Evolutionary conservation across 2,329 filamentous ascomycete species (phyloP), one percentile per base, ranked within the genome.

Genomic region (Rosellinia necatrix): DNA sequence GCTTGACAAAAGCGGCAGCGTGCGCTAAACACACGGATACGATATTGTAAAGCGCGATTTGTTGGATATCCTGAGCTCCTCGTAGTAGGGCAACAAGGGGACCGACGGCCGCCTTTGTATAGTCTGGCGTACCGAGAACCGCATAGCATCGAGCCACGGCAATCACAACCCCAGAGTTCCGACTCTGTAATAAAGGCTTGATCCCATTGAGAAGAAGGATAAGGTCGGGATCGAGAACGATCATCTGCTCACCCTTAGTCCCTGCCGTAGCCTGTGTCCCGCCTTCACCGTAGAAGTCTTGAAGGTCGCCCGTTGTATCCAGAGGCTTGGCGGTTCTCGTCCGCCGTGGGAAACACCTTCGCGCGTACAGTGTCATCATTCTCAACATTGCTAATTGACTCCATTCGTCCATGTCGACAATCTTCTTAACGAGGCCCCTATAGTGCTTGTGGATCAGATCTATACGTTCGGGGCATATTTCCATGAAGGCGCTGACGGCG

Each of bases 341-440:
- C 69, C 82, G 82, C 52, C 81, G 80, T 0, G 94, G 92, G 65
- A 99, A 99, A 72, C 91, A 97, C 69, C 84, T 89, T 51, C 94
- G 85, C 2, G 90, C 86, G 72, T 99, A 99, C 19, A 86, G 78
- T 1, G 89, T 88, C 84, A 97, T 87, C 62, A 99, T 78, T 34
- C 86, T 83, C 64, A 99, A 70, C 2, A 90, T 90, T 2, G 91
- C 89, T 50, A 97, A 74, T 74, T 99, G 94, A 37, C 92, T 90
- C 94, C 94, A 99, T 75, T 99, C 94, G 69, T 99, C 94, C 94
- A 99, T 99, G 70, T 99, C 94, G 21, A 97, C 91, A 49, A 97
- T 77, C 77, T 97, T 96, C 72, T 86, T 90, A 60, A 96, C 87
- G 60, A 99, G 77, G 30, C 84, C 81, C 47, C 91, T 85, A 74